Base-by-base conservation (phyloP, 2,329 filamentous ascomycete species). In the Coleophoma cylindrospora region DNA sequence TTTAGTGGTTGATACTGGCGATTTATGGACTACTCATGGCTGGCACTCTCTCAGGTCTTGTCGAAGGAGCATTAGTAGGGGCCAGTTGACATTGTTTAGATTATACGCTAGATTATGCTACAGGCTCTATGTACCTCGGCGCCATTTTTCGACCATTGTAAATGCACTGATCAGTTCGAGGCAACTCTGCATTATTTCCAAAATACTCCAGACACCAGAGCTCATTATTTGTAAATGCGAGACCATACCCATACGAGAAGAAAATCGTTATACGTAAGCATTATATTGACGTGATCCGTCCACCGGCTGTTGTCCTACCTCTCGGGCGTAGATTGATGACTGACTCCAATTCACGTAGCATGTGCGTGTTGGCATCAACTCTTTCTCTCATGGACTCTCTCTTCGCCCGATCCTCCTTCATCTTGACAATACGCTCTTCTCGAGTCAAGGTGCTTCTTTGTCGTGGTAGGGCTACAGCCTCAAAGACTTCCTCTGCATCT, bases 331-430 rank as follows among this genome's bases (percentile, higher is more conserved):
- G 69, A 58, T 80, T 81, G 66, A 97, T 95, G 53, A 99, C 82
- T 57, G 89, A 92, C 72, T 96, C 90, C 51, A 99, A 76, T 70
- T 99, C 94, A 55, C 87, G 84, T 55, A 99, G 78, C 89, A 99
- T 96, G 59, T 87, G 89, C 40, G 84, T 88, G 55, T 84, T 95
- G 11, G 89, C 87, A 54, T 96, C 90, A 41, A 83, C 74, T 63
- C 87, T 86, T 59, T 91, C 88, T 49, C 84, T 81, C 38, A 84
- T 74, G 38, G 82, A 75, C 17, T 87, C 86, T 64, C 89, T 87
- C 55, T 81, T 81, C 48, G 83, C 84, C 50, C 92, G 80, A 41
- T 97, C 92, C 64, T 96, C 91, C 60, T 87, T 86, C 74, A 96
- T 91, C 68, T 87, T 92, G 40, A 78, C 76, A 60, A 97, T 87